Base-by-base conservation (phyloP, 1,139 yeast genomes). In the Lodderomyces theae region DNA sequence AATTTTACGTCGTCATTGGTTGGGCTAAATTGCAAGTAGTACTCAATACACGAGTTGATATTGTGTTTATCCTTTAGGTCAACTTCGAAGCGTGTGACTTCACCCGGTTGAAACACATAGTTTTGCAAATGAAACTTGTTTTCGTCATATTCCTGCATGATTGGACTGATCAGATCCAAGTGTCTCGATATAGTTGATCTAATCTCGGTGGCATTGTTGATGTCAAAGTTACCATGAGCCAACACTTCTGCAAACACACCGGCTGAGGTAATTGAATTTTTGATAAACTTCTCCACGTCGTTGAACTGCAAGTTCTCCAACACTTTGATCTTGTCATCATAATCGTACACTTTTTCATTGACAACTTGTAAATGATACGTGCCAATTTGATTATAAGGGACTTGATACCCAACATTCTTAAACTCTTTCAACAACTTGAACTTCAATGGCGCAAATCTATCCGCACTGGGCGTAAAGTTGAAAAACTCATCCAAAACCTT, bases 21-120 rank as follows among this genome's bases (percentile, higher is more conserved):
- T 28, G 71, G 65, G 16, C 86, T 88, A 24, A 88, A 60, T 61
- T 88, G 95, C 39, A 83, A 66, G 49, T 79, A 80, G 51, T 86
- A 81, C 51, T 87, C 95, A 51, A 90, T 79, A 59, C 95, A 86
- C 0, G 96, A 85, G 57, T 92, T 92, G 43, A 85, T 74, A 57
- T 92, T 88, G 42, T 82, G 70, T 5, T 74, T 69, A 58, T 92
- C 97, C 35, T 72, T 74, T 38, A 84, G 63, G 0, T 58, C 51
- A 15, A 74, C 61, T 42, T 82, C 81, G 51, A 69, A 83, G 46
- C 81, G 71, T 39, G 63, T 69, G 5, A 64, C 58, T 17, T 68
- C 63, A 4, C 70, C 69, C 4, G 58, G 55, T 18, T 79, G 75
- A 29, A 85, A 58, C 29, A 72, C 53, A 45, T 72, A 55, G 46